Base-by-base conservation (phyloP, 176 grass and related monocot species). In the Triticum dicoccoides region DNA sequence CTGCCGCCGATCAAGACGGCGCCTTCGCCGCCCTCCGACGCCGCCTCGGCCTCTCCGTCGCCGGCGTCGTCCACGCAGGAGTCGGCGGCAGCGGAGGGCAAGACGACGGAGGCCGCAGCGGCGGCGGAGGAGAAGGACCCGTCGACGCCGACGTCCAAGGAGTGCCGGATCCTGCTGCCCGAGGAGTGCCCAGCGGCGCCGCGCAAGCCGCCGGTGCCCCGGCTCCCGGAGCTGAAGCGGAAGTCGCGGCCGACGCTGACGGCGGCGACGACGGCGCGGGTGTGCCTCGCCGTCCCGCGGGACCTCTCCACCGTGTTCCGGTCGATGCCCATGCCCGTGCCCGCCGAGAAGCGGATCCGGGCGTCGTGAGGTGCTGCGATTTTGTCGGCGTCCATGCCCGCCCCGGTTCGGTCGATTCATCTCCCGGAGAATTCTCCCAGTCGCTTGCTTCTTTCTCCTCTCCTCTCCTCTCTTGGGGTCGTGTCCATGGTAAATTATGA, bases 311-410 rank as follows among this genome's bases (percentile, higher is more conserved):
- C 88, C 78, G 93, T 92, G 45, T 95, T 95, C 77, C 88, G 69
- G 64, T 61, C 77, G 8, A 54, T 95, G 67, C 15, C 56, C 56
- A 59, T 8, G 56, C 86, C 78, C 21, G 44, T 95, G 67, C 83
- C 93, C 0, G 88, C 91, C 30, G 92, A 95, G 93, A 95, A 95
- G 82, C 78, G 93, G 86, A 92, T 95, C 88, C 90, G 88, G 61
- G 88, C 88, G 62, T 81, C 64, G 41, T 91, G 86, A 30, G 29
- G 2, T 13, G 63, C 59, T 18, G 61, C 39, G 33, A 88, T 73
- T 24, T 65, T 74, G 45, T 49, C 4, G 12, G 14, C 1, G 45
- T 12, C 12, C 12, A 49, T 49, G 45, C 12, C 45, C 12, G 2
- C 0, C 45, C 32, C 29, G 65, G 73, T 65, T 44, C 71, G 71